Conservation (phyloP, 2,329 filamentous ascomycete genomes). For the Massarina eburnea region DNA sequence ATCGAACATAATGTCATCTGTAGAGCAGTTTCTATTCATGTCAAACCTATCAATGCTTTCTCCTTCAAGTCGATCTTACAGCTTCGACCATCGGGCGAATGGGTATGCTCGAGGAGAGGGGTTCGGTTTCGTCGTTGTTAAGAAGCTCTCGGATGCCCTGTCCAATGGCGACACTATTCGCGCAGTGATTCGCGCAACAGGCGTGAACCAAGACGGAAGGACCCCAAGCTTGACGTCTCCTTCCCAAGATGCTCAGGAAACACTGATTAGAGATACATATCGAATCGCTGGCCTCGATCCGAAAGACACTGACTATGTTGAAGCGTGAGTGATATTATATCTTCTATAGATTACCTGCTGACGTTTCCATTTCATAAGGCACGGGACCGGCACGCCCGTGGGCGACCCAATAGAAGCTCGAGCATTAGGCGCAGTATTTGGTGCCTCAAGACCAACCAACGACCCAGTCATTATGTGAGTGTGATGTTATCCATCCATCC, state of each 20-base stretch:
- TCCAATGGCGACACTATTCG: slow-evolving; percentile 26
- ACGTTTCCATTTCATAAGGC: too few relatives aligned
- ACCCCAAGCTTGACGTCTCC: slow-evolving; percentile 18
- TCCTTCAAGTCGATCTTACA: slow-evolving; percentile 21
- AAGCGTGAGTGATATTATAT: too few relatives aligned
- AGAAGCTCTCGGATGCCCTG: slow-evolving; percentile 49
- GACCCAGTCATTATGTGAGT: slow-evolving; percentile 10
- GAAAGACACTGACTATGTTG: slow-evolving; percentile 27
- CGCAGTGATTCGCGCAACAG: slow-evolving; percentile 26
- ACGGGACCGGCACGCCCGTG: slow-evolving; percentile 60
- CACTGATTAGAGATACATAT: slow-evolving; percentile 34
- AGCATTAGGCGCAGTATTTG: slow-evolving; percentile 12
- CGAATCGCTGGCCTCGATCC: slow-evolving; percentile 34
- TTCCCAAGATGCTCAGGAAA: slow-evolving; percentile 48
- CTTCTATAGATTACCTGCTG: too few relatives aligned
- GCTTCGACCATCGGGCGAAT: slow-evolving; percentile 55
- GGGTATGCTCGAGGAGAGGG: slow-evolving; percentile 68
- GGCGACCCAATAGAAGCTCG: slow-evolving; percentile 39
- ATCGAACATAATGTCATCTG: slow-evolving; percentile 3
- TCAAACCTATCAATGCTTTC: slow-evolving; percentile 6
- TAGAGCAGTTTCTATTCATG: slow-evolving; percentile 2
- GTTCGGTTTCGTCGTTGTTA: slow-evolving; percentile 35
- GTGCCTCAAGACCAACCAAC: slow-evolving; percentile 2
- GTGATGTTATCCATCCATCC: background rate
- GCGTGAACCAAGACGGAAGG: slow-evolving; percentile 17